phyloP scores from a whole-genome alignment of 768 basidiomycete species.

The Boletus sp. region DNA sequence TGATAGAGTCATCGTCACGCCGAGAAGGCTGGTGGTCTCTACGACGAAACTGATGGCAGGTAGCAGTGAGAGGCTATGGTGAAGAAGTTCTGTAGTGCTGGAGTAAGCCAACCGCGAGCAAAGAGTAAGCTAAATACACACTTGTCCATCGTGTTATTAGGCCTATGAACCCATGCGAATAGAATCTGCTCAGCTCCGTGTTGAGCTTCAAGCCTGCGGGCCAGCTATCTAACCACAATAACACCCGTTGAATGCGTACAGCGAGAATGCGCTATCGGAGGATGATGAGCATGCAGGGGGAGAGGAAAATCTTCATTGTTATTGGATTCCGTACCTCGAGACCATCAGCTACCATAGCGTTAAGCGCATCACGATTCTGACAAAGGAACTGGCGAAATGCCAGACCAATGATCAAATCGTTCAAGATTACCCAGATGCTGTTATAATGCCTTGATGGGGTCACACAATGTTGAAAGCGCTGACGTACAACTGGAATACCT shows the following conservation, averaged over 20 bases:
- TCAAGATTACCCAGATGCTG: conserved; percentile 84
- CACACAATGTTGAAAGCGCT: neutral
- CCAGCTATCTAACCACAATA: conserved; percentile 92
- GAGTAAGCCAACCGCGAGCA: conserved; percentile 7
- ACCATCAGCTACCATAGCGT: conserved; percentile 33
- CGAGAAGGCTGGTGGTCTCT: conserved; percentile 39
- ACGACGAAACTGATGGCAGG: conserved; percentile 30
- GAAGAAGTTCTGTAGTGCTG: conserved; percentile 18
- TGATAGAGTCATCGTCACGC: conserved; percentile 67
- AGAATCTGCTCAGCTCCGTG: conserved; percentile 86
- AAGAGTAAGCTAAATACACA: conserved; percentile 37
- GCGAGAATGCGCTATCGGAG: conserved; percentile 23
- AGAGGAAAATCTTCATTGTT: neutral
- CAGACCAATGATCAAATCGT: conserved; percentile 84
- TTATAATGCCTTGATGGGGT: conserved; percentile 73
- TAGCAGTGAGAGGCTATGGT: conserved; percentile 17
- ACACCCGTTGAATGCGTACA: conserved; percentile 44
- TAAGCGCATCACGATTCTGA: conserved; percentile 58
- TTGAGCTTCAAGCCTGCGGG: conserved; percentile 96
- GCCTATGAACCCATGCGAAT: conserved; percentile 67
- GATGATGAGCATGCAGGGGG: neutral
- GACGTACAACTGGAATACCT: conserved; percentile 41
- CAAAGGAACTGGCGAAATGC: conserved; percentile 69
- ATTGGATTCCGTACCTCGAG: conserved; percentile 39
- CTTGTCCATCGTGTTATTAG: conserved; percentile 71